Evolutionary conservation across 2,329 filamentous ascomycete genomes (phyloP).

Genomic region (Alternaria angustiovoidea): DNA sequence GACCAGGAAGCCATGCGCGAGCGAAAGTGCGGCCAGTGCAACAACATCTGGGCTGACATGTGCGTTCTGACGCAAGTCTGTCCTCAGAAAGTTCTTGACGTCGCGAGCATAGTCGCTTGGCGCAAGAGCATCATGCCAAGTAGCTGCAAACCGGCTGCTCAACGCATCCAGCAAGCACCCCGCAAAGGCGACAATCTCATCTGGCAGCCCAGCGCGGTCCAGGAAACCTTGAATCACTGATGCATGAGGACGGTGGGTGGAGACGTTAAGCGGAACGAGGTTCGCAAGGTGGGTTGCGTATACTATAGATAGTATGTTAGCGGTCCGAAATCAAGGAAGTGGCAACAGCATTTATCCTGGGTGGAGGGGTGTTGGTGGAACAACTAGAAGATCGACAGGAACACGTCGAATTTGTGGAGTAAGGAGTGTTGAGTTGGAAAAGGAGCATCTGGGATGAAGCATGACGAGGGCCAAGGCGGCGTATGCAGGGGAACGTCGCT

Average conservation of each 20-base stretch:
- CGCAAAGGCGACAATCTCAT: conserved; percentile 49
- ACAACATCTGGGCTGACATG: conserved; percentile 44
- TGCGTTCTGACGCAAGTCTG: conserved; percentile 23
- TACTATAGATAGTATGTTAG: conserved; percentile 41
- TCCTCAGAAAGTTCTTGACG: conserved; percentile 23
- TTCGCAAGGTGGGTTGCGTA: conserved; percentile 47
- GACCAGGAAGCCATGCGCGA: conserved; percentile 47
- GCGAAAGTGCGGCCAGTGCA: conserved; percentile 46
- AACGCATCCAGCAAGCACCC: conserved; percentile 51
- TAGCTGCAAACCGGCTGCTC: conserved; percentile 41
- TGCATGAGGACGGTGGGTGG: conserved; percentile 36
- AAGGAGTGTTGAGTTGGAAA: conserved; percentile 9
- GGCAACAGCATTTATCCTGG: neutral
- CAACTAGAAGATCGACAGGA: conserved; percentile 32
- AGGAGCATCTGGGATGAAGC: conserved; percentile 10
- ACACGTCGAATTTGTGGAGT: conserved; percentile 19
- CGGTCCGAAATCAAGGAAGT: conserved; percentile 19
- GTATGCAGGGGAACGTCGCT: conserved; percentile 32
- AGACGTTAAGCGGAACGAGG: conserved; percentile 47
- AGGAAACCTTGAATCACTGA: conserved; percentile 41
- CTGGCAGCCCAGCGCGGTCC: conserved; percentile 41
- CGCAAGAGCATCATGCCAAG: conserved; percentile 40
- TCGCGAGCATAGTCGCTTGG: conserved; percentile 25
- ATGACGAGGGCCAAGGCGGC: conserved; percentile 24
- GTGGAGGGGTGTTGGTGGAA: conserved; percentile 18